phyloP scores from a whole-genome alignment of 192 early-diverging fungal species.

The Dispira parvispora region DNA sequence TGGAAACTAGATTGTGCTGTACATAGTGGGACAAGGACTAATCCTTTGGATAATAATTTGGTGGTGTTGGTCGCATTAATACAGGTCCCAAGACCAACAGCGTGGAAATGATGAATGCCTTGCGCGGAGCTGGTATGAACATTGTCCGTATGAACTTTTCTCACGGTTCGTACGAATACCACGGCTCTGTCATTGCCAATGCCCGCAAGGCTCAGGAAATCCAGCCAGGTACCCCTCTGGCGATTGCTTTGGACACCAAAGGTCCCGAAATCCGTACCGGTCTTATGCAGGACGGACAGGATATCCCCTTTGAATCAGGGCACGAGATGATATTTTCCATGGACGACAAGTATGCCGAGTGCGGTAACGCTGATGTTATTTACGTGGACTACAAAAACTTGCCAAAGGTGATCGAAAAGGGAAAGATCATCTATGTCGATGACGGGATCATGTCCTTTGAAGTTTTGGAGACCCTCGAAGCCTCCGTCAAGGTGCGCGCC shows the following conservation, averaged over 20 bases:
- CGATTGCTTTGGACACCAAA: slow-evolving; percentile 71
- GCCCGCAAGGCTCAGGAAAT: slow-evolving; percentile 33
- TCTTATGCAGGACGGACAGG: slow-evolving; percentile 51
- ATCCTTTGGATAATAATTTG: background rate
- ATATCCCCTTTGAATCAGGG: slow-evolving; percentile 53
- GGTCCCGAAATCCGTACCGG: slow-evolving; percentile 81
- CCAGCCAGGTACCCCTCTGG: slow-evolving; percentile 29
- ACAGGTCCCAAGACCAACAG: slow-evolving; percentile 59
- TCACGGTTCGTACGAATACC: slow-evolving; percentile 51
- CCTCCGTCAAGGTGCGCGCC: slow-evolving; percentile 47
- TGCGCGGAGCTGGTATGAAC: slow-evolving; percentile 65
- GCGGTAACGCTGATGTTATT: slow-evolving; percentile 45
- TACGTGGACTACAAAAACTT: slow-evolving; percentile 72
- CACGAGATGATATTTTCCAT: slow-evolving; percentile 67
- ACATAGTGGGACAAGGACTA: too few relatives aligned
- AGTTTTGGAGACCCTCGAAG: slow-evolving; percentile 52
- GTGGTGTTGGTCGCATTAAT: background rate
- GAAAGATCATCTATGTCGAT: slow-evolving; percentile 73
- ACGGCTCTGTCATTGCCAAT: slow-evolving; percentile 55
- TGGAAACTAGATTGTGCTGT: too few relatives aligned
- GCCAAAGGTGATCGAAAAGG: slow-evolving; percentile 51
- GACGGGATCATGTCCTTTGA: slow-evolving; percentile 93
- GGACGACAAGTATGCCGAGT: slow-evolving; percentile 38
- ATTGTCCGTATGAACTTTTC: slow-evolving; percentile 69
- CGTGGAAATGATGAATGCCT: slow-evolving; percentile 45